These are phyloP conservation scores for Solanum pimpinellifolium DNA, from an alignment of 257 asterid genomes.

Conservation along the genomic window DNA sequence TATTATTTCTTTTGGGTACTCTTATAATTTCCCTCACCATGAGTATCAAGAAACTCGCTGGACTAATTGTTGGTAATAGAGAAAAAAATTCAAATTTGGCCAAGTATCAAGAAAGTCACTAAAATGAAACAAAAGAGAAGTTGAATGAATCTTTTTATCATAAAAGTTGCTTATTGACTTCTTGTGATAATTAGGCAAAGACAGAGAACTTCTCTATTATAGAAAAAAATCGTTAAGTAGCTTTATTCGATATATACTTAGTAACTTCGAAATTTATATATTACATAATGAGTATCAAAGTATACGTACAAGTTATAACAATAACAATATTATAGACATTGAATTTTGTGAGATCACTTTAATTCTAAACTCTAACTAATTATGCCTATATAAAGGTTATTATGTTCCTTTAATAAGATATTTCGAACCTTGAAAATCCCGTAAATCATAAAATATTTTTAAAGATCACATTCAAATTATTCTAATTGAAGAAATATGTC, in stretches of 20 bases:
- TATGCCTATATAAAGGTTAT: not conserved
- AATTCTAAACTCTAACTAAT: too few species aligned
- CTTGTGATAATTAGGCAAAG: not conserved
- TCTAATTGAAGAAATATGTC: too few species aligned
- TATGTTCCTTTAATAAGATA: too few species aligned
- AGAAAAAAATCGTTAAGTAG: too few species aligned
- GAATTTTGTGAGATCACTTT: too few species aligned
- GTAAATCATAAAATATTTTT: not conserved
- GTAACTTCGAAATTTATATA: not conserved
- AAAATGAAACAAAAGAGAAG: not conserved
- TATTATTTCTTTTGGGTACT: not conserved
- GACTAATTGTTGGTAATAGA: not conserved
- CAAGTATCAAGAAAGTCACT: not conserved
- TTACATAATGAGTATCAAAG: not conserved
- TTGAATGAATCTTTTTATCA: not conserved
- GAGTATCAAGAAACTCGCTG: not conserved
- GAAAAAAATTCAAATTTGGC: too few species aligned
- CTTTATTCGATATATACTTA: not conserved
- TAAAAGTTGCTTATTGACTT: not conserved
- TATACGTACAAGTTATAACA: too few species aligned
- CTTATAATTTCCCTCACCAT: not conserved
- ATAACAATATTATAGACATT: too few species aligned
- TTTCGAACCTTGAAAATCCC: too few species aligned
- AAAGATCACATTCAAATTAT: too few species aligned
- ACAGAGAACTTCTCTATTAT: too few species aligned